Percentiles rank a stretch among this genome's conserved stretches.
Evolutionary conservation across 768 basidiomycete species (phyloP).

Genomic region (Inosperma sp.): DNA sequence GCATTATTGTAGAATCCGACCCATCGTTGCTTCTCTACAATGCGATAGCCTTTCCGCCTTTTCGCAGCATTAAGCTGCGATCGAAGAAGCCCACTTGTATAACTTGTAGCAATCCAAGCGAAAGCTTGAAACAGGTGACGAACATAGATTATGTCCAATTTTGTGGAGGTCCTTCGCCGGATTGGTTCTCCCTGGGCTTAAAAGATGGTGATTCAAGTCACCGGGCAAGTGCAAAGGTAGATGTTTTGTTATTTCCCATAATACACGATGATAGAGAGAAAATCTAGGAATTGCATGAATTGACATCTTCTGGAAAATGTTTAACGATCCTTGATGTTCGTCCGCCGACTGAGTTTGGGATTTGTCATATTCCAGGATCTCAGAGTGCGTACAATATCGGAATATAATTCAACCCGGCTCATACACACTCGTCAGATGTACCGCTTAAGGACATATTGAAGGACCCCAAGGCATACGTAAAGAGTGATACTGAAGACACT

Average conservation of each 20-base stretch:
- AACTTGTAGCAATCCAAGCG: conserved; percentile 54
- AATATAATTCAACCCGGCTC: neutral
- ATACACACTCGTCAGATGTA: conserved; percentile 55
- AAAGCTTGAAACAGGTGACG: conserved; percentile 13
- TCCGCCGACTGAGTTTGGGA: conserved; percentile 74
- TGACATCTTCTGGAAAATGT: conserved; percentile 27
- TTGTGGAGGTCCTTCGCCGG: conserved; percentile 69
- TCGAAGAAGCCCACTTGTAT: conserved; percentile 63
- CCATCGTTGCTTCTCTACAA: conserved; percentile 73
- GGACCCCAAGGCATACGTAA: conserved; percentile 48
- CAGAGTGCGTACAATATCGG: conserved; percentile 48
- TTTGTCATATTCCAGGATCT: conserved; percentile 74
- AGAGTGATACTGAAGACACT: conserved; percentile 22
- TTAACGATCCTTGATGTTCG: conserved; percentile 73
- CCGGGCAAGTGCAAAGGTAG: conserved; percentile 44
- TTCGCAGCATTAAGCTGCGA: conserved; percentile 81
- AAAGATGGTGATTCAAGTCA: conserved; percentile 34
- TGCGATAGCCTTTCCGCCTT: conserved; percentile 62
- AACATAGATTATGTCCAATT: conserved; percentile 74
- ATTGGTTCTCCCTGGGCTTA: conserved; percentile 59
- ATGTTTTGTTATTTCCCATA: neutral
- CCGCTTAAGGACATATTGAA: conserved; percentile 63
- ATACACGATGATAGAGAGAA: neutral
- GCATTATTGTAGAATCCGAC: conserved; percentile 42
- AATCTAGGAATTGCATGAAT: conserved; percentile 47